These are phyloP conservation scores for Fusarium neocosmosporiellum DNA, from an alignment of 2,329 filamentous ascomycete species.

Conservation along the genomic window DNA sequence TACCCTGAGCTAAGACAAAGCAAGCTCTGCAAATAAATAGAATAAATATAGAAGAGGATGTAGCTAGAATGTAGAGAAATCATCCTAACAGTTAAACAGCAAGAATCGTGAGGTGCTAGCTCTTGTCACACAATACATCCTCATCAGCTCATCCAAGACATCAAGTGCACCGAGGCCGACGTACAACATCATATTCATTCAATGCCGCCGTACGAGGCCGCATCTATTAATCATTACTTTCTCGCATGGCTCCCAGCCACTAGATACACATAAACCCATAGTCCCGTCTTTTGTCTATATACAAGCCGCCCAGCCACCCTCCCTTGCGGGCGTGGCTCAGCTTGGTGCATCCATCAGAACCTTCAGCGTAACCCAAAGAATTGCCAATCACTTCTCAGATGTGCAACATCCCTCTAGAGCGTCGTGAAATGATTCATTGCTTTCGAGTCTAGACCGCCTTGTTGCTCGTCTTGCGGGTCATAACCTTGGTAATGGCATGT, in stretches of 20 bases:
- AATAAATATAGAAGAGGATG: background rate
- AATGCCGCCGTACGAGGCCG: slow-evolving; percentile 21
- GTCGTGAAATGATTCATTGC: background rate
- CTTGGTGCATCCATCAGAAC: background rate
- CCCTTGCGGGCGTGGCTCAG: background rate
- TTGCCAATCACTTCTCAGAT: background rate
- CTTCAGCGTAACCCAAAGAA: slow-evolving; percentile 9
- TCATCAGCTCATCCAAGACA: background rate
- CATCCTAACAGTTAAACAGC: background rate
- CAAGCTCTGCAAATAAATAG: background rate
- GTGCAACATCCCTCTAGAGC: background rate
- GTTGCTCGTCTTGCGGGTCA: slow-evolving; percentile 71
- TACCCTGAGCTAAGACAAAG: background rate
- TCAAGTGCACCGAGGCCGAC: background rate
- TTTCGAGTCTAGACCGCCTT: slow-evolving; percentile 38
- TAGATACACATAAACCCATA: slow-evolving; percentile 22
- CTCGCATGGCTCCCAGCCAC: slow-evolving; percentile 20
- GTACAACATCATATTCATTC: slow-evolving; percentile 5
- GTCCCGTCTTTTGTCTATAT: slow-evolving; percentile 14
- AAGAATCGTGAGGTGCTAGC: background rate
- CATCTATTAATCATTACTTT: slow-evolving; percentile 45
- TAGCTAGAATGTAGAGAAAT: background rate
- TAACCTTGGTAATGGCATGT: slow-evolving; percentile 93
- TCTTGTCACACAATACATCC: background rate
- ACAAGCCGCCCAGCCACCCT: background rate